Percentiles rank a stretch among this genome's conserved stretches.
phyloP scores from a whole-genome alignment of 306 rosid genomes.

The Fragaria iinumae region DNA sequence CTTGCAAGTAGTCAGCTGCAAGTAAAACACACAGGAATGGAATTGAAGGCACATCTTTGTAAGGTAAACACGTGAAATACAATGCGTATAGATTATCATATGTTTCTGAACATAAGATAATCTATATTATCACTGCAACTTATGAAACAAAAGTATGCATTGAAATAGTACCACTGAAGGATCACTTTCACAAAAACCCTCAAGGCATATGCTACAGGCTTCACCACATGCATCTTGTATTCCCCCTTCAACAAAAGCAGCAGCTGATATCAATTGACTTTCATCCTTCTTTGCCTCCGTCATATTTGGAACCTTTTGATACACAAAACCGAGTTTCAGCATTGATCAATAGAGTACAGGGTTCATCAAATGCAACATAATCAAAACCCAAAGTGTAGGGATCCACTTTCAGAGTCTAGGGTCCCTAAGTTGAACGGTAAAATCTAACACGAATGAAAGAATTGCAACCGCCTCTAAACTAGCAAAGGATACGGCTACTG shows the following conservation, averaged over 20 bases:
- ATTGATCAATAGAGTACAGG: not conserved
- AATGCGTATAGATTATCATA: not conserved
- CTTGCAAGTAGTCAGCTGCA: conserved; percentile 75
- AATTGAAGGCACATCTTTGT: conserved; percentile 24
- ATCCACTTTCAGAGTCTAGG: not conserved
- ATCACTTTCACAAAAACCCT: conserved; percentile 72
- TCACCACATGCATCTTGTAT: conserved; percentile 82
- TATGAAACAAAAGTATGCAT: not conserved
- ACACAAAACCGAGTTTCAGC: conserved; percentile 29
- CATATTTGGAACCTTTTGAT: conserved; percentile 49
- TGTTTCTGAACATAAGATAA: not conserved
- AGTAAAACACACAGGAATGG: conserved; percentile 25
- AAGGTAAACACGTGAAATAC: not conserved
- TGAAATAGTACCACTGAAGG: conserved; percentile 67
- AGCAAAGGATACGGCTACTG: not conserved
- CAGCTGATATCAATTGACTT: conserved; percentile 67
- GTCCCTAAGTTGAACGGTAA: not conserved
- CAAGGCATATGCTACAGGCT: conserved; percentile 97
- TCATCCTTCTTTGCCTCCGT: conserved; percentile 43
- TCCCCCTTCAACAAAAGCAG: conserved; percentile 97
- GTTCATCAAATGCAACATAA: conserved; percentile 1
- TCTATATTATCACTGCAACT: not conserved
- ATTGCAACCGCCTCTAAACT: not conserved
- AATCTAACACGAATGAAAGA: not conserved
- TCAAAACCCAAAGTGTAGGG: conserved; percentile 7